Base-by-base conservation (phyloP, 371 early-diverging fungal genomes). In the Mortierella sp. region DNA sequence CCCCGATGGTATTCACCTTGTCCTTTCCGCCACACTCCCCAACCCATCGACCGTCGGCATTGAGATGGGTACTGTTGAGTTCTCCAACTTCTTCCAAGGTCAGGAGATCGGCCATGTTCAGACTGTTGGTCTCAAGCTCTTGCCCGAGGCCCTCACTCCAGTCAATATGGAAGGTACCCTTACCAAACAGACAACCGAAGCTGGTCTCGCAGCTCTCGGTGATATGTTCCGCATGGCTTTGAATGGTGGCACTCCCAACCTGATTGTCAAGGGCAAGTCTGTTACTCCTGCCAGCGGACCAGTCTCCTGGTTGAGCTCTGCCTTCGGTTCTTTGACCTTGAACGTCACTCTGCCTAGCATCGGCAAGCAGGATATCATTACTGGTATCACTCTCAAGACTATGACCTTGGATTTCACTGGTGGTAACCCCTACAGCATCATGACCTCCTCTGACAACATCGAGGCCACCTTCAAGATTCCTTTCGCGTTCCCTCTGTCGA, bases 21-120 rank as follows among this genome's bases (percentile, higher is more conserved):
- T 69, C 31, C 81, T 87, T 46, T 28, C 78, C 13, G 85, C 89
- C 13, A 70, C 80, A 8, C 82, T 88, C 57, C 72, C 68, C 51
- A 86, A 86, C 64, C 89, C 89, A 9, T 82, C 82, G 57, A 86
- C 85, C 68, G 79, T 88, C 42, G 89, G 89, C 55, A 84, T 88
- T 46, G 80, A 71, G 27, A 52, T 87, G 56, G 87, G 86, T 46
- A 83, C 84, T 56, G 80, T 85, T 46, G 78, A 65, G 59, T 85
- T 88, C 64, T 54, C 72, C 50, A 78, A 83, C 52, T 52, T 79
- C 45, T 80, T 80, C 69, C 58, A 82, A 45, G 83, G 82, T 2
- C 73, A 69, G 58, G 74, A 84, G 18, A 68, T 88, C 31, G 80
- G 76, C 24, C 61, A 61, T 43, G 76, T 72, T 64, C 49, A 73